Conservation (phyloP, 257 asterid genomes). For the Striga asiatica region DNA sequence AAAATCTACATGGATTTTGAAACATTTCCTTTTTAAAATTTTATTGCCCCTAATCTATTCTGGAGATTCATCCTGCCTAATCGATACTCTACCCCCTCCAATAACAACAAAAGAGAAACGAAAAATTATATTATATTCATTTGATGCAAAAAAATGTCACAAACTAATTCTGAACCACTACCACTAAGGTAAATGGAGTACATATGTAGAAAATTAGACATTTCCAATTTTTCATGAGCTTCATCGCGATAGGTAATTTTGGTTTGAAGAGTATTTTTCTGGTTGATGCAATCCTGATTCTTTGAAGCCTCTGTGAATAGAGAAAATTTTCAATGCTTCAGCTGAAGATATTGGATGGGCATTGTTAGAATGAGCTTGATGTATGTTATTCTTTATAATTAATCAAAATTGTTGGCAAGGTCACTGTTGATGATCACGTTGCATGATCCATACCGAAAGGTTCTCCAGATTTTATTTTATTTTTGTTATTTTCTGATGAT, state of each 20-base stretch:
- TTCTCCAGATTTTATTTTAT: not conserved
- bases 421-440: slow-evolving; percentile 15
- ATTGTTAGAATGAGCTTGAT: not conserved
- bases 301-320: not conserved
- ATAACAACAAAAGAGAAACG: not conserved
- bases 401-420: not conserved
- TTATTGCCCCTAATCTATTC: not conserved
- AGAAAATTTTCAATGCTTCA: not conserved
- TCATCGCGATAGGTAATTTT: not conserved
- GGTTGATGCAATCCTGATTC: not conserved
- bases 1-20: not conserved
- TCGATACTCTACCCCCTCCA: not conserved
- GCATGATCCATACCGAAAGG: slow-evolving; percentile 7
- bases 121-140: not conserved
- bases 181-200: not conserved
- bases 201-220: not conserved
- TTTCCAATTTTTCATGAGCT: not conserved
- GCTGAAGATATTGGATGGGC: slow-evolving; percentile 2
- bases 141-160: not conserved
- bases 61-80: not conserved
- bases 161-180: not conserved
- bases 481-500: slow-evolving; percentile 28
- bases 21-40: not conserved
- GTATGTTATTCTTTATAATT: not conserved
- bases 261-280: not conserved